Evolutionary conservation across 1,139 yeast genomes (phyloP), one percentile per base, ranked within the genome.

Genomic region (Debaryomyces singareniensis): DNA sequence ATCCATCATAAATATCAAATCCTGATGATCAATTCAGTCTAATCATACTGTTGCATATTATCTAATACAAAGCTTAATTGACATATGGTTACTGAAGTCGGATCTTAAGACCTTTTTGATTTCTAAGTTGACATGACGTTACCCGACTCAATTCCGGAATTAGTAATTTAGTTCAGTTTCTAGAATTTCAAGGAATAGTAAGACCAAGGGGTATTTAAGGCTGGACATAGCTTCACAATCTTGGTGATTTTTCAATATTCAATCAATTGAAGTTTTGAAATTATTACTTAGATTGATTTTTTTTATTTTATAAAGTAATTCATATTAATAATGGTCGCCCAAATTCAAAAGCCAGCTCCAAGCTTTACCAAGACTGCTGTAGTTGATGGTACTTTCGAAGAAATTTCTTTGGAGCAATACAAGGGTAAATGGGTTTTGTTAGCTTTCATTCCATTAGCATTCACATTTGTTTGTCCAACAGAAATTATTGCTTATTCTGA

Each of bases 391-490:
- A 72, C 75, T 44, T 91, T 91, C 60, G 96, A 89, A 71, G 96
- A 89, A 58, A 75, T 91, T 51, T 74, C 95, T 38, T 78, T 91
- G 51, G 96, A 87, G 54, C 84, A 85, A 70, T 89, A 81, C 83
- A 80, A 82, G 73, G 97, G 97, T 58, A 85, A 91, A 70, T 91
- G 96, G 95, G 96, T 91, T 44, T 69, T 91, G 45, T 75, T 91
- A 55, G 97, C 94, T 44, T 91, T 91, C 72, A 82, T 91, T 62
- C 98, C 98, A 66, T 74, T 89, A 75, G 97, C 97, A 35, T 91
- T 91, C 87, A 91, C 98, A 43, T 91, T 91, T 52, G 97, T 91
- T 45, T 91, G 98, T 70, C 98, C 97, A 61, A 91, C 97, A 45
- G 97, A 89, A 74, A 87, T 89, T 71, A 80, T 91, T 67, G 97